phyloP scores from a whole-genome alignment of 2,329 filamentous ascomycete species.

The Pyrenophora teres region DNA sequence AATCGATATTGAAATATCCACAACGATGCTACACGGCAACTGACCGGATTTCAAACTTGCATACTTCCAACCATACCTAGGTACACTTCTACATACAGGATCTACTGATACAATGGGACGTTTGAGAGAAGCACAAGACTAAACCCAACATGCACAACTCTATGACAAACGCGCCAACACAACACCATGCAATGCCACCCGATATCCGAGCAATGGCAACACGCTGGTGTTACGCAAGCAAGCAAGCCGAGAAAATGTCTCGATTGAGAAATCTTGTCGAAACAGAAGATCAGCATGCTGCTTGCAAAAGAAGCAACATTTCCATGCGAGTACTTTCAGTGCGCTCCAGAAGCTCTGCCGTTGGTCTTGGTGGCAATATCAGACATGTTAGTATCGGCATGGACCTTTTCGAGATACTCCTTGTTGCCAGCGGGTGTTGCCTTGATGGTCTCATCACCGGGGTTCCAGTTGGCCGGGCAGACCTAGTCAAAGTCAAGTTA shows the following conservation, averaged over 20 bases:
- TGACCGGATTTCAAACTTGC: not conserved
- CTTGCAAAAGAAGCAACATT: not conserved
- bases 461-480: slow-evolving; percentile 52
- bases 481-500: slow-evolving; percentile 25
- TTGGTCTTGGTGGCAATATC: slow-evolving; percentile 35
- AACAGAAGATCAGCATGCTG: slow-evolving; percentile 6
- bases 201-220: not conserved
- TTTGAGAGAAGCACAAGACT: not conserved
- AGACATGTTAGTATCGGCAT: slow-evolving; percentile 44
- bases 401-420: slow-evolving; percentile 43
- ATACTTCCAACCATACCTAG: not conserved
- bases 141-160: not conserved
- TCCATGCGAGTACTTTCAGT: not conserved
- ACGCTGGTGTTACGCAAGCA: slow-evolving; percentile 6
- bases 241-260: not conserved
- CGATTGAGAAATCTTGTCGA: slow-evolving; percentile 9
- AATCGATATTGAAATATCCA: not conserved
- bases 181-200: slow-evolving; percentile 10
- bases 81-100: not conserved
- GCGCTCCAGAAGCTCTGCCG: slow-evolving; percentile 22
- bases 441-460: slow-evolving; percentile 48
- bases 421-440: slow-evolving; percentile 49
- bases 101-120: not conserved
- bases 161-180: slow-evolving; percentile 8
- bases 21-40: not conserved